phyloP scores from a whole-genome alignment of 805 yeast species.

The Nakazawaea wyomingensis region DNA sequence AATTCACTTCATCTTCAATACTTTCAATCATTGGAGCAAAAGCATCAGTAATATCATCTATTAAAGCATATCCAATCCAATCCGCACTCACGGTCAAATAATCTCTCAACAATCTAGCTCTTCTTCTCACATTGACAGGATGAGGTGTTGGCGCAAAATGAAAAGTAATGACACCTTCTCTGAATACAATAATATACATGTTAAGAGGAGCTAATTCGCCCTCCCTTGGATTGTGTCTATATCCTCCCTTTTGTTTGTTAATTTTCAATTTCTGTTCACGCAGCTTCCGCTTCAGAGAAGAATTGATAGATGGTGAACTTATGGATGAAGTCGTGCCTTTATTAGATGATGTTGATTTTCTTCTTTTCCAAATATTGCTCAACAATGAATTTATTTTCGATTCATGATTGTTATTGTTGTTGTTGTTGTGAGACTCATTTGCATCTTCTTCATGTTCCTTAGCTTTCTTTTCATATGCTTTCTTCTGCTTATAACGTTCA shows the following conservation, averaged over 20 bases:
- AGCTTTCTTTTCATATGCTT: slow-evolving; percentile 34
- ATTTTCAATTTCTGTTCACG: slow-evolving; percentile 15
- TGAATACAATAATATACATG: slow-evolving; percentile 88
- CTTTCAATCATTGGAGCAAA: slow-evolving; percentile 95
- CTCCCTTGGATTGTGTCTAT: slow-evolving; percentile 19
- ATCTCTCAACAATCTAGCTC: slow-evolving; percentile 83
- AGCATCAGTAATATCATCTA: slow-evolving; percentile 96
- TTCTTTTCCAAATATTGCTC: slow-evolving; percentile 17
- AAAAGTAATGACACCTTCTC: slow-evolving; percentile 86
- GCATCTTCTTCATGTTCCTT: slow-evolving; percentile 2
- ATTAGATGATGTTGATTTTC: slow-evolving; percentile 18
- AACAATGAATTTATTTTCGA: background rate
- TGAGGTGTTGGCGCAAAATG: slow-evolving; percentile 95
- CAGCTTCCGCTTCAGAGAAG: slow-evolving; percentile 15
- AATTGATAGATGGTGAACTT: background rate
- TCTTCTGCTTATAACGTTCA: slow-evolving; percentile 53
- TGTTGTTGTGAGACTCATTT: background rate
- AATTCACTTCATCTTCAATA: slow-evolving; percentile 89
- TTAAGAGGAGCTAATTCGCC: slow-evolving; percentile 83
- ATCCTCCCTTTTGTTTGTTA: slow-evolving; percentile 17
- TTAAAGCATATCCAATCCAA: slow-evolving; percentile 95
- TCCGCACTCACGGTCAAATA: slow-evolving; percentile 88
- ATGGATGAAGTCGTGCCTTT: background rate
- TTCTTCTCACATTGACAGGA: slow-evolving; percentile 89
- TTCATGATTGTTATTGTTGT: background rate